These are phyloP conservation scores for Iberis pinnata DNA, from an alignment of 345 rosid genomes.

Conservation along the genomic window DNA sequence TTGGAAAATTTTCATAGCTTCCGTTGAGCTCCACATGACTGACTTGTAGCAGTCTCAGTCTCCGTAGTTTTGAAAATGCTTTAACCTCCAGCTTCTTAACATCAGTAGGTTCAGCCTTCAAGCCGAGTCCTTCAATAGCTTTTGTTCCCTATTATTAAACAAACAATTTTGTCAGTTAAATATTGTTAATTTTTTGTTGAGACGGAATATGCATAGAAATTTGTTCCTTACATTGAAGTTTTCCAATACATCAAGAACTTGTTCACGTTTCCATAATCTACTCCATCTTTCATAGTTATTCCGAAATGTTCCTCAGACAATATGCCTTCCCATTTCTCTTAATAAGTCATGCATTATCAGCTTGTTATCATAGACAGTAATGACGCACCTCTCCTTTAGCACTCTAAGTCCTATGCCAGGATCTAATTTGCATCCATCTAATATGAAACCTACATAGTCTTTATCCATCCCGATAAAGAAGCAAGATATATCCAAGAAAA, in stretches of 20 bases:
- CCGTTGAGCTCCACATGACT: slow-evolving; percentile 3
- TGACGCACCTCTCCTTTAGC: slow-evolving; percentile 2
- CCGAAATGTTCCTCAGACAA: slow-evolving; percentile 10
- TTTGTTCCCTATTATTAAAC: slow-evolving; percentile 14
- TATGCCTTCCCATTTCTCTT: slow-evolving; percentile 32
- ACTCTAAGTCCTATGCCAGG: slow-evolving; percentile 5
- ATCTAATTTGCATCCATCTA: slow-evolving; percentile 18
- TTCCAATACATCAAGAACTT: slow-evolving; percentile 12
- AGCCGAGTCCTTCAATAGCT: slow-evolving; percentile 15
- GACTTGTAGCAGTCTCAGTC: slow-evolving; percentile 12
- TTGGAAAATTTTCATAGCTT: slow-evolving; percentile 4
- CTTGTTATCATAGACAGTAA: slow-evolving; percentile 3
- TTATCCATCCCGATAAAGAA: slow-evolving; percentile 21
- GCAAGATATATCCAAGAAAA: slow-evolving; percentile 32
- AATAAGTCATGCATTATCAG: slow-evolving; percentile 30
- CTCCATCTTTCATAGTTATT: slow-evolving; percentile 14
- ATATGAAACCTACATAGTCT: slow-evolving; percentile 18
- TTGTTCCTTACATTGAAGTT: slow-evolving; percentile 14
- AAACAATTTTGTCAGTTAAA: slow-evolving; percentile 2
- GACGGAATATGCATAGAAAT: too few relatives aligned
- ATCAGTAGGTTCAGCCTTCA: not conserved
- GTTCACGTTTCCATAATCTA: slow-evolving; percentile 19
- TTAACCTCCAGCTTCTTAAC: not conserved
- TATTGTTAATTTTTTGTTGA: too few relatives aligned
- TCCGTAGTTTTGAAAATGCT: not conserved